Percentiles rank a stretch among this genome's conserved stretches.
These are phyloP conservation scores for Arthroderma sp. DNA, from an alignment of 2,329 filamentous ascomycete genomes.

Conservation along the genomic window DNA sequence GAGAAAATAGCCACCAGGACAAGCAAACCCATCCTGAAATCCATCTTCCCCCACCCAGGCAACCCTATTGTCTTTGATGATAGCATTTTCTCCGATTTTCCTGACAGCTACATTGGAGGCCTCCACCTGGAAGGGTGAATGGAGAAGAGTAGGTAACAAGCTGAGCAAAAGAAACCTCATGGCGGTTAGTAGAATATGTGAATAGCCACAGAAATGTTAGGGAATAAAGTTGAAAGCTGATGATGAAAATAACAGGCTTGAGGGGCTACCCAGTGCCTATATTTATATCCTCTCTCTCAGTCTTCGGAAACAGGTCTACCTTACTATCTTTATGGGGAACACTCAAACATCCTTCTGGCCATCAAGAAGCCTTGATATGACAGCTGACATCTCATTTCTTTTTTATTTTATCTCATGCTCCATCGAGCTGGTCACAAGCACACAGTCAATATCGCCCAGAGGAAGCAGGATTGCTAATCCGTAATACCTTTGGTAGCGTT, in stretches of 20 bases:
- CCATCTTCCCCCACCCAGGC: neutral
- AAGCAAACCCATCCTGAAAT: conserved; percentile 1
- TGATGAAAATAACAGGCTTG: neutral
- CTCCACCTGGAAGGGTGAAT: neutral
- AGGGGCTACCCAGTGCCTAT: neutral
- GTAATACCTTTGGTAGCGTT: neutral
- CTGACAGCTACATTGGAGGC: neutral
- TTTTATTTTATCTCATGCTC: neutral
- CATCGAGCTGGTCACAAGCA: neutral
- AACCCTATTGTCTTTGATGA: conserved; percentile 1
- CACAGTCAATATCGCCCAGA: neutral
- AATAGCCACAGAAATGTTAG: no score
- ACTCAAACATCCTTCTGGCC: neutral
- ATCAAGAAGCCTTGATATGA: neutral
- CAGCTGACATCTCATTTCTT: conserved; percentile 1
- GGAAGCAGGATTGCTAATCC: neutral
- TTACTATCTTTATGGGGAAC: no score
- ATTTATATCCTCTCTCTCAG: neutral
- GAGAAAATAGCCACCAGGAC: neutral
- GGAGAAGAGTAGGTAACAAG: neutral
- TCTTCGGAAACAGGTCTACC: no score
- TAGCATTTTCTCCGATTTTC: neutral
- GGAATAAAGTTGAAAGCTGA: neutral
- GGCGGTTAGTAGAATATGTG: neutral
- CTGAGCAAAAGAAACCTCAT: neutral